Conservation (phyloP, 805 yeast genomes). For the Monosporozyma servazzii region DNA sequence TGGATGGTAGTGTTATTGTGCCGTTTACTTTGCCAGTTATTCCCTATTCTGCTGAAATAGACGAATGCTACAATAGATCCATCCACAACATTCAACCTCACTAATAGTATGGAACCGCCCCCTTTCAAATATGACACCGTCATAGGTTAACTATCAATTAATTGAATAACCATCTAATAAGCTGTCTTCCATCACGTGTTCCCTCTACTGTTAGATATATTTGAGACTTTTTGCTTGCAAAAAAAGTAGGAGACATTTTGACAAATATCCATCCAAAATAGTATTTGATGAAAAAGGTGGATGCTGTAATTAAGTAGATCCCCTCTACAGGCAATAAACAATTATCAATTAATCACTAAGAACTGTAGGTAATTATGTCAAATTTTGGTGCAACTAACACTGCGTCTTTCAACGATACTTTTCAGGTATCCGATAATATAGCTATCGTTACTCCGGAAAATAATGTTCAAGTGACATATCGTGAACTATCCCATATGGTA, state of each 20-base stretch:
- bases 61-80: constrained; percentile 8
- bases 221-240: too few species aligned
- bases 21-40: constrained; percentile 19
- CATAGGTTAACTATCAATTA: too few species aligned
- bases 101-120: neutral
- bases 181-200: too few species aligned
- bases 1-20: constrained; percentile 9
- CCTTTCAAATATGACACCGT: too few species aligned
- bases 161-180: too few species aligned
- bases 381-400: constrained; percentile 12
- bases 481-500: constrained; percentile 35
- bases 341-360: neutral
- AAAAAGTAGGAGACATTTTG: too few species aligned
- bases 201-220: too few species aligned
- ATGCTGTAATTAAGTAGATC: too few species aligned
- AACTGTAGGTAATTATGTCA: neutral
- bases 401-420: constrained; percentile 33
- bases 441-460: constrained; percentile 41
- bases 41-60: constrained; percentile 7
- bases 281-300: too few species aligned
- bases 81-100: neutral
- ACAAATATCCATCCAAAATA: too few species aligned
- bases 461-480: constrained; percentile 38
- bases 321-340: too few species aligned
- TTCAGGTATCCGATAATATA: constrained; percentile 30